Conservation (phyloP, 768 basidiomycete species). For the Leucocoprinus sp. region DNA sequence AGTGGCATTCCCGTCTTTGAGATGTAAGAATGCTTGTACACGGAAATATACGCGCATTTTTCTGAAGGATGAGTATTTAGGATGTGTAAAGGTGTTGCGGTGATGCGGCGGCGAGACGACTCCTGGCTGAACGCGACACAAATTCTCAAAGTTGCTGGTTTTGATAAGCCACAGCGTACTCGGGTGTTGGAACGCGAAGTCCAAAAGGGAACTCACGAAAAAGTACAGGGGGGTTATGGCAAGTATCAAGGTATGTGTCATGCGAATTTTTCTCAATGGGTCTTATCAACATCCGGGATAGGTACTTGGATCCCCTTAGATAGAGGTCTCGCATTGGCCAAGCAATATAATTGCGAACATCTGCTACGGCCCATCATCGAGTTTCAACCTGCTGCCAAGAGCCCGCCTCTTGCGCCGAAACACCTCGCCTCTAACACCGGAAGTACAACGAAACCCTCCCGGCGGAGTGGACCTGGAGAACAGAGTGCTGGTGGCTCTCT, state of each 20-base stretch:
- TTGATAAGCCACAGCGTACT: constrained; percentile 97
- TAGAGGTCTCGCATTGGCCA: constrained; percentile 75
- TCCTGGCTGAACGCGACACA: constrained; percentile 99
- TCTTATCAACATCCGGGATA: constrained; percentile 23
- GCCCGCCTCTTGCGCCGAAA: constrained; percentile 93
- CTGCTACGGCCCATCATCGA: constrained; percentile 90
- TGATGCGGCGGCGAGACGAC: constrained; percentile 95
- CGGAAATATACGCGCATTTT: constrained; percentile 28
- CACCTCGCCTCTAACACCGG: constrained; percentile 76
- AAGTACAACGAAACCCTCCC: constrained; percentile 31
- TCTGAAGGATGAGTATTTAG: constrained; percentile 26
- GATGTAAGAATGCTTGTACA: constrained; percentile 53
- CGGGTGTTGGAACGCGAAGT: constrained; percentile 96
- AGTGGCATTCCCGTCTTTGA: constrained; percentile 91
- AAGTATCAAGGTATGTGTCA: constrained; percentile 87
- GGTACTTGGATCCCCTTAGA: constrained; percentile 99
- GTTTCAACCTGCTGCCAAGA: constrained; percentile 82
- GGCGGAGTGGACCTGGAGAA: constrained; percentile 35
- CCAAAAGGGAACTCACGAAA: constrained; percentile 98
- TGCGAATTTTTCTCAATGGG: constrained; percentile 11
- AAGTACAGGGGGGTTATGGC: constrained; percentile 98
- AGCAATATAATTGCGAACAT: constrained; percentile 87
- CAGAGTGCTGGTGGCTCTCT: constrained; percentile 24
- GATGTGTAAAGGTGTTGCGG: constrained; percentile 94
- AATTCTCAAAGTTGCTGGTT: constrained; percentile 97